Evolutionary conservation across 1,284 basidiomycete species (phyloP).

Genomic region (Austropuccinia psidii): DNA sequence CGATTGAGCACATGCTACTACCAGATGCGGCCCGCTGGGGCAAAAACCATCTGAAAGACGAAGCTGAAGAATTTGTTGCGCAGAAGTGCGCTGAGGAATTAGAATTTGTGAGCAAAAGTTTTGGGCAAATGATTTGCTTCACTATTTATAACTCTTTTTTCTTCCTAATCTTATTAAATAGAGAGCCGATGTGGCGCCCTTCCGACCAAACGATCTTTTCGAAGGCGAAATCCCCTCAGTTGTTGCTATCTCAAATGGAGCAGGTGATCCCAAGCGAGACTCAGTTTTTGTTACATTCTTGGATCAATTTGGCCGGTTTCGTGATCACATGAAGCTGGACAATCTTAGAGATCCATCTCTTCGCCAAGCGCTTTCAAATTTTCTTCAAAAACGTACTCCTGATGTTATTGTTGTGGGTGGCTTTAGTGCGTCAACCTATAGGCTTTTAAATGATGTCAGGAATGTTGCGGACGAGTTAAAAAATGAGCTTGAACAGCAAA

Average conservation of each 20-base stretch:
- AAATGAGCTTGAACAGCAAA: constrained; percentile 28
- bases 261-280: constrained; percentile 85
- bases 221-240: constrained; percentile 71
- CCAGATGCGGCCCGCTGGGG: constrained; percentile 78
- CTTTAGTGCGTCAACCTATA: constrained; percentile 44
- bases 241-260: constrained; percentile 86
- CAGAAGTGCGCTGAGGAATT: constrained; percentile 61
- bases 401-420: constrained; percentile 86
- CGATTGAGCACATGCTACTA: constrained; percentile 68
- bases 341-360: constrained; percentile 48
- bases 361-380: constrained; percentile 58
- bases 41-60: constrained; percentile 78
- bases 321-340: constrained; percentile 80
- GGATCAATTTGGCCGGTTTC: constrained; percentile 77
- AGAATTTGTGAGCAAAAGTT: constrained; percentile 57
- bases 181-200: constrained; percentile 59
- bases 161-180: constrained; percentile 31
- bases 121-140: background rate
- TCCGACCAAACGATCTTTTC: constrained; percentile 57
- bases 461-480: constrained; percentile 39
- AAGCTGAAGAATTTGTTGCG: constrained; percentile 77
- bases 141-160: constrained; percentile 30
- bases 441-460: constrained; percentile 38
- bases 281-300: constrained; percentile 76
- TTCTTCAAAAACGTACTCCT: constrained; percentile 72